Percentiles rank a stretch among this genome's conserved stretches.
Conservation (phyloP, 805 yeast genomes). For the Nematodospora valgi region DNA sequence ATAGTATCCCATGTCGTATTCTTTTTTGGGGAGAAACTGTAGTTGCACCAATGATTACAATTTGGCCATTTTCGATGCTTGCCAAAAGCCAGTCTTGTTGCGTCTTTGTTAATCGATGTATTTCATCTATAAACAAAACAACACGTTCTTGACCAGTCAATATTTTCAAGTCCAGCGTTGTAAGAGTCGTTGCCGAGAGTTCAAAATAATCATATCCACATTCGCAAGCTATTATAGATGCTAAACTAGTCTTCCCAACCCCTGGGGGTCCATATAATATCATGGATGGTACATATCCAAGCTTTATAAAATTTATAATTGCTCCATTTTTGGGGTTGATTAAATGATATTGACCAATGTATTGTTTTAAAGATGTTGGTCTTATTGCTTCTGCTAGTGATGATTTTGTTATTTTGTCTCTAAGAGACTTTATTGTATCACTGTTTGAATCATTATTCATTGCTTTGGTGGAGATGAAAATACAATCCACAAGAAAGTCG, state of each 20-base stretch:
- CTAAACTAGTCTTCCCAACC: constrained; percentile 88
- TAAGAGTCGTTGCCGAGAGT: constrained; percentile 78
- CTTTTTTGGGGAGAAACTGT: constrained; percentile 89
- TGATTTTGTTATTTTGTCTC: neutral
- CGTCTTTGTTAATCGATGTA: constrained; percentile 78
- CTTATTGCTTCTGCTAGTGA: constrained; percentile 81
- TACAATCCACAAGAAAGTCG: too few species aligned
- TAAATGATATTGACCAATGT: constrained; percentile 82
- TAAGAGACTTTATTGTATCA: neutral
- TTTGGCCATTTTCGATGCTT: constrained; percentile 77
- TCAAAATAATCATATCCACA: constrained; percentile 59
- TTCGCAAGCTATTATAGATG: constrained; percentile 57
- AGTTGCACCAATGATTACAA: constrained; percentile 90
- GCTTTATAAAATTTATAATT: constrained; percentile 58
- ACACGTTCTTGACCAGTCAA: constrained; percentile 34
- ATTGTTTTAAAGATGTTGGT: constrained; percentile 67
- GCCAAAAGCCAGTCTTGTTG: constrained; percentile 91
- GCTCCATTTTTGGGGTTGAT: constrained; percentile 60
- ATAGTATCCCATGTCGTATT: constrained; percentile 74
- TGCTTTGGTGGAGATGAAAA: too few species aligned
- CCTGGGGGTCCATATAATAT: constrained; percentile 97
- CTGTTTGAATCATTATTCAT: too few species aligned
- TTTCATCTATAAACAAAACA: constrained; percentile 85
- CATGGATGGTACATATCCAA: constrained; percentile 77
- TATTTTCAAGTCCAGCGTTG: constrained; percentile 55